Percentiles rank a stretch among this genome's conserved stretches.
Evolutionary conservation across 2,329 filamentous ascomycete species (phyloP).

Genomic region (Aspergillus neoniger): DNA sequence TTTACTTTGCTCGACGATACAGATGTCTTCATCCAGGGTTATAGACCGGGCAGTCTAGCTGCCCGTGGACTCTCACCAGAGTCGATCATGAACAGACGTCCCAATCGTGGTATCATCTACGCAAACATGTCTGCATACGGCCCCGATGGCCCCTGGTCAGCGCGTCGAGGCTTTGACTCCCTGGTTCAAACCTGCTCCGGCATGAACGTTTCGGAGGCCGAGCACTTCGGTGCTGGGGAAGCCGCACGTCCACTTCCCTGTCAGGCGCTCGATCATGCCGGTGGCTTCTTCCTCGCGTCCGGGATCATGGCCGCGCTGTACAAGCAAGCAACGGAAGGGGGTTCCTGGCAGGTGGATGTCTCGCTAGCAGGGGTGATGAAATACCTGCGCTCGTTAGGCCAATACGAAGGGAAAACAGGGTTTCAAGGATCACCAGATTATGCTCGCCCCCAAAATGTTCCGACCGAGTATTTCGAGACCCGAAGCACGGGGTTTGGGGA

Average conservation of each 20-base stretch:
- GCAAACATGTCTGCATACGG: constrained; percentile 59
- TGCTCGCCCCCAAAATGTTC: constrained; percentile 32
- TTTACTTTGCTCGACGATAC: constrained; percentile 35
- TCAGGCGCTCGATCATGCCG: constrained; percentile 59
- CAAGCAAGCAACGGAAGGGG: constrained; percentile 47
- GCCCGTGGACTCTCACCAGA: constrained; percentile 45
- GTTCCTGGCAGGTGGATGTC: constrained; percentile 56
- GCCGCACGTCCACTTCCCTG: constrained; percentile 51
- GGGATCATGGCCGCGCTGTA: constrained; percentile 57
- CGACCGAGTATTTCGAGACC: constrained; percentile 46
- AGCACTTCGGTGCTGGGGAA: constrained; percentile 45
- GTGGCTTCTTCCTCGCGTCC: constrained; percentile 57
- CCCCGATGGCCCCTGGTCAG: constrained; percentile 49
- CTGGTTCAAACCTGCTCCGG: constrained; percentile 58
- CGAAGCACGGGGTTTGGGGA: constrained; percentile 50
- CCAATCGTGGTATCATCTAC: constrained; percentile 46
- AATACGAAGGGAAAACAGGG: constrained; percentile 47
- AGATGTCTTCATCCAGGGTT: constrained; percentile 51
- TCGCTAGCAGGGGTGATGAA: constrained; percentile 59
- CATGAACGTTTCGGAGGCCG: constrained; percentile 58
- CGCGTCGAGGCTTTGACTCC: constrained; percentile 57
- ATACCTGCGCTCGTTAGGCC: constrained; percentile 58
- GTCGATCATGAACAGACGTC: constrained; percentile 43
- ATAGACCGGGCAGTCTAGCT: constrained; percentile 51
- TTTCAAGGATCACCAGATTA: constrained; percentile 44